Base-by-base conservation (phyloP, 768 basidiomycete genomes). In the Phaeotremella fagi region DNA sequence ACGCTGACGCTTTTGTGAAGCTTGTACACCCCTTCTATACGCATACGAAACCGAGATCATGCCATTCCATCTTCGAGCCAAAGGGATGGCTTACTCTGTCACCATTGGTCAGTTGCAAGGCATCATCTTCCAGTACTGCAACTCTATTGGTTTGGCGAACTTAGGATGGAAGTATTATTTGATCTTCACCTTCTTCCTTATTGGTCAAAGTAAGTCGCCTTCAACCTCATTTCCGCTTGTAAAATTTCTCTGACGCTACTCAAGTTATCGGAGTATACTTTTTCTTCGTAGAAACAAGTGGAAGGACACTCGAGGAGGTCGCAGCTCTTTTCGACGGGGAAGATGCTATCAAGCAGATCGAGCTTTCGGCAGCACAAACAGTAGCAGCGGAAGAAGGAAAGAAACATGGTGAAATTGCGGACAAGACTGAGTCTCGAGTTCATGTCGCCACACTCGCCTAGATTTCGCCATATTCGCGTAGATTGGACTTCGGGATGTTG, bases 21-120 rank as follows among this genome's bases (percentile, higher is more conserved):
- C 87, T 14, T 90, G 88, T 78, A 84, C 86, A 3, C 89, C 90
- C 7, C 84, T 91, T 55, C 85, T 35, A 35, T 35, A 35, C 33
- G 33, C 33, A 9, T 46, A 46, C 45, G 87, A 88, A 38, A 80
- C 90, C 59, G 90, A 94, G 75, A 91, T 92, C 75, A 77, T 91
- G 48, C 89, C 89, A 4, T 90, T 80, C 77, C 75, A 78, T 26
- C 78, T 91, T 52, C 88, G 89, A 72, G 88, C 88, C 60, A 90
- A 89, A 79, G 87, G 88, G 49, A 84, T 88, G 78, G 66, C 90
- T 50, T 87, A 90, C 79, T 60, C 67, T 57, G 54, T 72, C 52
- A 37, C 48, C 31, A 24, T 62, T 69, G 3, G 70, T 70, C 66
- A 60, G 68, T 33, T 53, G 59, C 43, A 67, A 70, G 37, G 64